phyloP scores from a whole-genome alignment of 2,329 filamentous ascomycete species.

The Cordyceps fumosorosea region DNA sequence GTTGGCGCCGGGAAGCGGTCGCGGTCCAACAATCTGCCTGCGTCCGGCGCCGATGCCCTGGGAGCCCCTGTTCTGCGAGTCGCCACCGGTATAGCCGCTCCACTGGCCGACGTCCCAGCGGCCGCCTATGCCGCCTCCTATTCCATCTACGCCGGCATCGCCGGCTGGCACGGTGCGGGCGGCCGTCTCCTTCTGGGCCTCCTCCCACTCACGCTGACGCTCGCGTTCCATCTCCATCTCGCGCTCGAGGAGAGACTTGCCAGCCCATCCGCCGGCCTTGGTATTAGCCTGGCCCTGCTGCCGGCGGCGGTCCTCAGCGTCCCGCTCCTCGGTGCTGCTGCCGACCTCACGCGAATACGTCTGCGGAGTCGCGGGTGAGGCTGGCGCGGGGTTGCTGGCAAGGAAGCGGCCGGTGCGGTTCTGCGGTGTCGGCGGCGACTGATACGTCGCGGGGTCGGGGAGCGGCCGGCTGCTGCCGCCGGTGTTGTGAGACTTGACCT shows the following conservation, averaged over 20 bases:
- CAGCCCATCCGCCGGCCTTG: constrained; percentile 56
- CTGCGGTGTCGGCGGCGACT: constrained; percentile 19
- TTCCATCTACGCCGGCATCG: constrained; percentile 49
- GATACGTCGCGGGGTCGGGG: constrained; percentile 39
- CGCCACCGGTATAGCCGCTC: constrained; percentile 67
- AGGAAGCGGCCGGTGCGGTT: constrained; percentile 55
- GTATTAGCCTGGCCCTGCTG: constrained; percentile 52
- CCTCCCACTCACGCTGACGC: constrained; percentile 74
- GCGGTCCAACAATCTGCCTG: constrained; percentile 73
- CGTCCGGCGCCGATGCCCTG: constrained; percentile 63
- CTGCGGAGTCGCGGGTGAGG: constrained; percentile 32
- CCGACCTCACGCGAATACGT: constrained; percentile 51
- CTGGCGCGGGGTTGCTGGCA: constrained; percentile 46
- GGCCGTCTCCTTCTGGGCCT: constrained; percentile 58
- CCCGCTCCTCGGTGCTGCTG: constrained; percentile 52
- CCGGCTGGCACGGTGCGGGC: constrained; percentile 40
- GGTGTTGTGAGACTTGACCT: constrained; percentile 32
- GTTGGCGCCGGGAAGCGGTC: constrained; percentile 50
- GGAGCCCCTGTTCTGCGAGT: constrained; percentile 61
- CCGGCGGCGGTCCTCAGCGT: constrained; percentile 55
- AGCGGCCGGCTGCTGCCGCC: constrained; percentile 41
- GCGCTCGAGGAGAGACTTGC: constrained; percentile 66
- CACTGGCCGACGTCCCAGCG: constrained; percentile 74
- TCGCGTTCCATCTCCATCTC: constrained; percentile 76
- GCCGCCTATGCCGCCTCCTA: constrained; percentile 59